Evolutionary conservation across 257 asterid genomes (phyloP).

Genomic region (Lantana camara): DNA sequence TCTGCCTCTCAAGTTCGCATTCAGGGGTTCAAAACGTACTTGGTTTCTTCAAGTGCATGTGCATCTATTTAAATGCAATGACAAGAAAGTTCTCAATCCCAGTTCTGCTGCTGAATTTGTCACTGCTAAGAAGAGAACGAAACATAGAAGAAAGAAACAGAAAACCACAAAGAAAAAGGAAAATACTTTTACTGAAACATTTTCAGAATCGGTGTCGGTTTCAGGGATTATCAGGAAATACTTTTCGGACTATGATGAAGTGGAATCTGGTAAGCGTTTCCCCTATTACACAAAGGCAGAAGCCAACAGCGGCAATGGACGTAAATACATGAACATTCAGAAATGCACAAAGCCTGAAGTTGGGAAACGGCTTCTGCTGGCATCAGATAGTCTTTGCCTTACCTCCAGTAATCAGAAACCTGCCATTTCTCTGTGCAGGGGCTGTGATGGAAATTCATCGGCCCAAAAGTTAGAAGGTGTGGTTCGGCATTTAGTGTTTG

Average conservation of each 20-base stretch:
- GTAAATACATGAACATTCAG: slow-evolving; percentile 19
- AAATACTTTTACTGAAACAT: slow-evolving; percentile 38
- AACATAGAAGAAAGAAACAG: slow-evolving; percentile 19
- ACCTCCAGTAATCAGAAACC: slow-evolving; percentile 28
- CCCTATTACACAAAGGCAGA: slow-evolving; percentile 22
- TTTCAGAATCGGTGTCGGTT: slow-evolving; percentile 52
- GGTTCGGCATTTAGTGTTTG: slow-evolving; percentile 37
- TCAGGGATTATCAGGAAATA: slow-evolving; percentile 65
- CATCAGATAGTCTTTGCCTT: slow-evolving; percentile 44
- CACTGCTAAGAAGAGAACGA: slow-evolving; percentile 13
- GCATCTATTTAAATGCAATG: slow-evolving; percentile 16
- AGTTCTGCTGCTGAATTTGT: slow-evolving; percentile 22
- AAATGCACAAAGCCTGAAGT: slow-evolving; percentile 37
- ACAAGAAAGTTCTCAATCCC: slow-evolving; percentile 12
- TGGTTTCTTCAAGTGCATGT: slow-evolving; percentile 52
- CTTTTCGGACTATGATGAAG: slow-evolving; percentile 57
- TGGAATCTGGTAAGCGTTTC: slow-evolving; percentile 38
- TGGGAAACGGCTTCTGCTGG: slow-evolving; percentile 55
- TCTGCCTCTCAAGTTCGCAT: slow-evolving; percentile 55
- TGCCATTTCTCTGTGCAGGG: slow-evolving; percentile 37
- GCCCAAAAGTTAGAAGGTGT: slow-evolving; percentile 11
- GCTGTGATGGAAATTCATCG: slow-evolving; percentile 18
- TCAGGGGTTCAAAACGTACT: slow-evolving; percentile 33
- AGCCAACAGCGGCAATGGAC: slow-evolving; percentile 4
- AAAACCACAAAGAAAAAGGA: no score